Conservation (phyloP, 352 stramenopile species). For the Pythium insidiosum region DNA sequence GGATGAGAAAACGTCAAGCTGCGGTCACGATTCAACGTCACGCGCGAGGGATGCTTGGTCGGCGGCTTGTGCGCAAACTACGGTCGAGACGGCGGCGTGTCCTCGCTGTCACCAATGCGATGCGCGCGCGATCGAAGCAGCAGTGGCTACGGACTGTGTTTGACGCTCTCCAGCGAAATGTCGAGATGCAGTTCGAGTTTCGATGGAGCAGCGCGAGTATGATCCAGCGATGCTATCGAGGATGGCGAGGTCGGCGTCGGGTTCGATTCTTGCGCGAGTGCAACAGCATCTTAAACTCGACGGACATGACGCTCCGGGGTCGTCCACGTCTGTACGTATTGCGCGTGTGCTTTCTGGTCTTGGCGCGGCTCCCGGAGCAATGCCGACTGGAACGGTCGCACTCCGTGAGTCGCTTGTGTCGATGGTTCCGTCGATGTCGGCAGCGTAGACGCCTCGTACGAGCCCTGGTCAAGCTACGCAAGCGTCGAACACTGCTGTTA, state of each 20-base stretch:
- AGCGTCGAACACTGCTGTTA: constrained; percentile 26
- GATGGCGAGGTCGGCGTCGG: constrained; percentile 28
- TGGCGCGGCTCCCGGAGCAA: constrained; percentile 26
- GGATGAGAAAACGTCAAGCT: constrained; percentile 30
- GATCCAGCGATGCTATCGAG: constrained; percentile 44
- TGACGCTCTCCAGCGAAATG: constrained; percentile 18
- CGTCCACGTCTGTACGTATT: constrained; percentile 31
- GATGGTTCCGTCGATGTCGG: constrained; percentile 26
- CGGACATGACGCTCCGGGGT: constrained; percentile 22
- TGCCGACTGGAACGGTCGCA: constrained; percentile 17
- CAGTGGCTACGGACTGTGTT: constrained; percentile 29
- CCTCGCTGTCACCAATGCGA: constrained; percentile 21
- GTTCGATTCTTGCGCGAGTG: constrained; percentile 25
- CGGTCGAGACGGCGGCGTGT: constrained; percentile 27
- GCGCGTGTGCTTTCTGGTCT: constrained; percentile 43
- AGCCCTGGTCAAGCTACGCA: constrained; percentile 25
- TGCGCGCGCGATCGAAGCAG: constrained; percentile 11
- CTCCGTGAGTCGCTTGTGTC: constrained; percentile 18
- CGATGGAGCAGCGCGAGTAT: constrained; percentile 11
- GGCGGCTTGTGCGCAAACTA: constrained; percentile 23
- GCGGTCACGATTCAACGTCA: constrained; percentile 45
- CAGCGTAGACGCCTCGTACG: constrained; percentile 14
- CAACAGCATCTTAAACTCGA: constrained; percentile 24
- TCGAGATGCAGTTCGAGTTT: constrained; percentile 22
- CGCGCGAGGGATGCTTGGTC: constrained; percentile 30